These are phyloP conservation scores for Acanthamoeba healyi DNA, from an alignment of 208 protist species.

Conservation along the genomic window DNA sequence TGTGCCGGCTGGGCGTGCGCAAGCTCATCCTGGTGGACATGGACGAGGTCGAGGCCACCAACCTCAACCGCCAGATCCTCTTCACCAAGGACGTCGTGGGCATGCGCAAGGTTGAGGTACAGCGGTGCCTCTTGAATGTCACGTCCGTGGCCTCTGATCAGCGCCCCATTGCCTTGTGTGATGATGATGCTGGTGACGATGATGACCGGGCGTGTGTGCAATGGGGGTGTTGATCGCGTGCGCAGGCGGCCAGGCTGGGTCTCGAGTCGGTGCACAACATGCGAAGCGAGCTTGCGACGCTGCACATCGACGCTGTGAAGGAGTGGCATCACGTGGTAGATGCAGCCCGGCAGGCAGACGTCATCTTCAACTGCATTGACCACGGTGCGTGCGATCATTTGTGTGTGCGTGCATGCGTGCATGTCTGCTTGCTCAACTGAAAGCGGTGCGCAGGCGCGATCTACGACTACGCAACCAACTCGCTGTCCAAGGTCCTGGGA, in stretches of 20 bases:
- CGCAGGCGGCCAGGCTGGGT: neutral
- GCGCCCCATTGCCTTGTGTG: too few relatives aligned
- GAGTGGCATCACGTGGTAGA: constrained; percentile 30
- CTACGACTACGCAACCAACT: constrained; percentile 46
- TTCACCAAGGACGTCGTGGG: constrained; percentile 18
- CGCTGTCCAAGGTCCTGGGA: constrained; percentile 12
- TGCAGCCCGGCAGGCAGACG: neutral
- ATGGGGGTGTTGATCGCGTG: too few relatives aligned
- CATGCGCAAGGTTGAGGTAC: constrained; percentile 25
- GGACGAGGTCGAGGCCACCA: constrained; percentile 31
- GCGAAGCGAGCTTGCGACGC: neutral
- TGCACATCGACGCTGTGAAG: constrained; percentile 34
- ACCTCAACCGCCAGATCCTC: constrained; percentile 44
- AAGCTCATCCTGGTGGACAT: constrained; percentile 56
- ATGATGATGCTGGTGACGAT: too few relatives aligned
- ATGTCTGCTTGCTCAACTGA: too few relatives aligned
- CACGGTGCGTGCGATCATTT: neutral
- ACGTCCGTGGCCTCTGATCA: too few relatives aligned
- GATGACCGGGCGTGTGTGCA: too few relatives aligned
- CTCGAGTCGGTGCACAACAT: constrained; percentile 17
- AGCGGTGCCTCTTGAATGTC: too few relatives aligned
- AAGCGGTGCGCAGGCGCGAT: too few relatives aligned
- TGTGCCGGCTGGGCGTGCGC: constrained; percentile 36
- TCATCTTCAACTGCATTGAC: constrained; percentile 64
- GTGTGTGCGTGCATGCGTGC: too few relatives aligned